Evolutionary conservation across 225 moss, liverwort and hornwort genomes (phyloP).

Genomic region (Bryoerythrophyllum caledonicum): DNA sequence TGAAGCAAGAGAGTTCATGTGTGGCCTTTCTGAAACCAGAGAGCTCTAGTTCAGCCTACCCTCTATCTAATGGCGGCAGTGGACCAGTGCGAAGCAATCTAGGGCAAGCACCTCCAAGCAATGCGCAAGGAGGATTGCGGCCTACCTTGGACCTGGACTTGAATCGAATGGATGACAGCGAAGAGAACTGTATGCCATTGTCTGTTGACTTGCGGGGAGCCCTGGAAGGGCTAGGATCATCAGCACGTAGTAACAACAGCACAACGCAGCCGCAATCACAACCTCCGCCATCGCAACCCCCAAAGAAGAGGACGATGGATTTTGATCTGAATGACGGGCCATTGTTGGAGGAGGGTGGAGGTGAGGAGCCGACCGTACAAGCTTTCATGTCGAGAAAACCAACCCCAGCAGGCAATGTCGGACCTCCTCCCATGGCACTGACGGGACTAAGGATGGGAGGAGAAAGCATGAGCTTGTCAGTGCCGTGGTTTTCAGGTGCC

Average conservation of each 20-base stretch:
- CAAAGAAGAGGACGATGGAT: constrained; percentile 68
- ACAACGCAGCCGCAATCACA: constrained; percentile 59
- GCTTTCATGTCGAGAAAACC: constrained; percentile 48
- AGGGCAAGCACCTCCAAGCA: constrained; percentile 48
- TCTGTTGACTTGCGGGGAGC: constrained; percentile 54
- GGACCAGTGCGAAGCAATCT: constrained; percentile 50
- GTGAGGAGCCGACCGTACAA: constrained; percentile 62
- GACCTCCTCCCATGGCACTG: constrained; percentile 39
- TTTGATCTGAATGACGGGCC: constrained; percentile 97
- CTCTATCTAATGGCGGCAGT: constrained; percentile 56
- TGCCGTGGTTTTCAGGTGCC: constrained; percentile 65
- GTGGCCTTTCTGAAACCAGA: constrained; percentile 67
- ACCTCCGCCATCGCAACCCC: constrained; percentile 33
- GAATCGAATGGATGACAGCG: constrained; percentile 92
- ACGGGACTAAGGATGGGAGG: constrained; percentile 63
- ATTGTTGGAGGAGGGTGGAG: constrained; percentile 64
- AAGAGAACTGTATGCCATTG: constrained; percentile 72
- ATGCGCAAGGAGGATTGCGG: constrained; percentile 41
- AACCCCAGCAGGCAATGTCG: constrained; percentile 28
- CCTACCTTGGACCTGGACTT: constrained; percentile 80
- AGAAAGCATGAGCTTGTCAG: constrained; percentile 58
- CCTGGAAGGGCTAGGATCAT: constrained; percentile 59
- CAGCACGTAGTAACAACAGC: constrained; percentile 71
- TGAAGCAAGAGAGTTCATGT: constrained; percentile 60
- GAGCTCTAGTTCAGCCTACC: constrained; percentile 72